These are phyloP conservation scores for Dentipellis sp. DNA, from an alignment of 768 basidiomycete genomes.

Conservation along the genomic window DNA sequence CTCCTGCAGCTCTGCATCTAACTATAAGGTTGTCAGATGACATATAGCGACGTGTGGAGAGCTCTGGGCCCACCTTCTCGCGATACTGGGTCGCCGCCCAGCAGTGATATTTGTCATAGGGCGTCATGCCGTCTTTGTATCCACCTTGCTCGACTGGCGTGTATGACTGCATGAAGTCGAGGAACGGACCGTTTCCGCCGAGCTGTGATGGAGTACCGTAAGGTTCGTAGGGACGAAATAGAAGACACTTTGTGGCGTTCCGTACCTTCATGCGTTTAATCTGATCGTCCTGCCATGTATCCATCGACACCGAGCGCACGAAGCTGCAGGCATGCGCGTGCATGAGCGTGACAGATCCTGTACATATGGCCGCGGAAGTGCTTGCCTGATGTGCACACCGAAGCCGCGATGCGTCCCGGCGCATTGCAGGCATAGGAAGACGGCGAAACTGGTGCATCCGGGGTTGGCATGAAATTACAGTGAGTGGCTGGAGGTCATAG, in stretches of 20 bases:
- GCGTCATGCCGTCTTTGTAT: slow-evolving; percentile 48
- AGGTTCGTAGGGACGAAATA: slow-evolving; percentile 9
- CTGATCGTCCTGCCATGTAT: slow-evolving; percentile 91
- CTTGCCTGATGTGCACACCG: slow-evolving; percentile 84
- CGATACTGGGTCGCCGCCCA: slow-evolving; percentile 95
- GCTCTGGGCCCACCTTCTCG: slow-evolving; percentile 58
- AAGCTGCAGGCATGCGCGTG: slow-evolving; percentile 41
- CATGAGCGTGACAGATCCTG: slow-evolving; percentile 1
- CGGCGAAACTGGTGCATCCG: slow-evolving; percentile 48
- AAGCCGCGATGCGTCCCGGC: slow-evolving; percentile 81
- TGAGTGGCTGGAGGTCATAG: not conserved
- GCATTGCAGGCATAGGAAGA: slow-evolving; percentile 89
- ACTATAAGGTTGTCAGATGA: slow-evolving; percentile 31
- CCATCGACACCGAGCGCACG: slow-evolving; percentile 92
- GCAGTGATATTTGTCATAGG: slow-evolving; percentile 79
- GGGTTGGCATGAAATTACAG: not conserved
- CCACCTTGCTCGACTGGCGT: slow-evolving; percentile 58
- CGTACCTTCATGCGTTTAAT: slow-evolving; percentile 80
- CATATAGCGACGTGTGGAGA: not conserved
- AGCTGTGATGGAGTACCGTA: slow-evolving; percentile 34
- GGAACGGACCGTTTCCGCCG: slow-evolving; percentile 84
- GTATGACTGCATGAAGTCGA: slow-evolving; percentile 68
- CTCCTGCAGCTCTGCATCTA: slow-evolving; percentile 68
- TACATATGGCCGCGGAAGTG: not conserved
- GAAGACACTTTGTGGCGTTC: slow-evolving; percentile 1